Conservation (phyloP, 768 basidiomycete species). For the Gyrodon lividus region DNA sequence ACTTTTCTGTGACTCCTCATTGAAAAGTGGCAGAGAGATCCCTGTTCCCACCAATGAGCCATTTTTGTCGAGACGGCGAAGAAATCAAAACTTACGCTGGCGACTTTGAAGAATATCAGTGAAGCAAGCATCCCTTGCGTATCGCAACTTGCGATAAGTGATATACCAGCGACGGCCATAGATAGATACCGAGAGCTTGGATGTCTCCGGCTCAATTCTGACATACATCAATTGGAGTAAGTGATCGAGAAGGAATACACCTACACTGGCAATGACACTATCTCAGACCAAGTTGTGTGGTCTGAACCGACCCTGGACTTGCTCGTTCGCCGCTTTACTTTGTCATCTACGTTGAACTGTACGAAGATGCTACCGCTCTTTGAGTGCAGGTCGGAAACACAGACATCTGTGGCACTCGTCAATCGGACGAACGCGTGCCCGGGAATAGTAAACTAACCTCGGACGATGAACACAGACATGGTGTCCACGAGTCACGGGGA, state of each 20-base stretch:
- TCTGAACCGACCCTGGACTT: neutral
- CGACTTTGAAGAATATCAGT: too few species aligned
- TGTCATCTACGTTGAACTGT: neutral
- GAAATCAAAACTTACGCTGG: neutral
- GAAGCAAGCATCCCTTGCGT: neutral
- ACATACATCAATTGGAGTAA: neutral
- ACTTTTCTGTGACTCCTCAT: neutral
- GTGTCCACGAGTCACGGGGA: too few species aligned
- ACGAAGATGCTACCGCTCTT: neutral
- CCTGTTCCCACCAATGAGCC: neutral
- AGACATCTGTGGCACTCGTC: neutral
- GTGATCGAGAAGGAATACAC: neutral
- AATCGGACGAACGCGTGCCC: neutral
- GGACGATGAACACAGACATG: neutral
- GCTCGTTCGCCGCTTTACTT: neutral
- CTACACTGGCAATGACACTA: neutral
- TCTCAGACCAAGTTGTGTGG: neutral
- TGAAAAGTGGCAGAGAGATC: neutral
- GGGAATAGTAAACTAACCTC: neutral
- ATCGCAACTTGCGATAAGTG: neutral
- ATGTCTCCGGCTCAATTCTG: neutral
- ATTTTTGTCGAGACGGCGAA: neutral
- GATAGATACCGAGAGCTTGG: neutral
- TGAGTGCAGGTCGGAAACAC: neutral
- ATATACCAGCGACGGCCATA: neutral